Evolutionary conservation across 257 asterid species (phyloP), one percentile per base, ranked within the genome.

Genomic region (Solanum medicagineum): DNA sequence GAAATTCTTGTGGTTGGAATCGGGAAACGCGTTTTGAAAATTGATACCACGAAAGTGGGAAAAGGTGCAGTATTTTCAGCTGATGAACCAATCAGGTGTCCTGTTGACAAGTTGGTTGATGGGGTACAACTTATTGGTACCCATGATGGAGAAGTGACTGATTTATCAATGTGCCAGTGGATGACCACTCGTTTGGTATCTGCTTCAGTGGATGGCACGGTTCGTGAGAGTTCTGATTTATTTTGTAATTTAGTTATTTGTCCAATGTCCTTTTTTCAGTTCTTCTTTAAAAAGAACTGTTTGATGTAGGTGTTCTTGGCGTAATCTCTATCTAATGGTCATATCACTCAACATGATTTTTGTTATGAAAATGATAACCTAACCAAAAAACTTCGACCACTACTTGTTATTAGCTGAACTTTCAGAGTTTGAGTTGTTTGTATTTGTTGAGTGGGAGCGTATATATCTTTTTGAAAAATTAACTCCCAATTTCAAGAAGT

Each of bases 161-260:
- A 93, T 89, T 87, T 97, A 81, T 95, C 99, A 54, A 97, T 97
- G 99, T 97, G 97, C 91, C 99, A 95, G 89, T 97, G 99, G 99
- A 95, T 97, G 99, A 95, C 95, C 66, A 93, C 99, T 10, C 98
- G 99, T 81, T 89, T 97, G 92, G 99, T 93, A 45, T 95, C 99
- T 40, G 97, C 98, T 69, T 97, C 99, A 42, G 93, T 92, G 81
- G 99, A 95, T 91, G 99, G 99, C 90, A 94, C 94, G 95, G 99
- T 97, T 83, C 15, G 98, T 92, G 73, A 29, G 70, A 45, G 24
- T 77, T 80, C 60, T 77, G 16, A 24, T 84, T 53, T 55, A 22
- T 81, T 49, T 19, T 68, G 36, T 22, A 20, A 26, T 57, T 56
- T 69, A 83, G 22, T 29, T 83, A 22, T 8, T 68, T 53, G 81